These are phyloP conservation scores for Retiboletus flavoniger DNA, from an alignment of 1,284 basidiomycete species.

Conservation along the genomic window DNA sequence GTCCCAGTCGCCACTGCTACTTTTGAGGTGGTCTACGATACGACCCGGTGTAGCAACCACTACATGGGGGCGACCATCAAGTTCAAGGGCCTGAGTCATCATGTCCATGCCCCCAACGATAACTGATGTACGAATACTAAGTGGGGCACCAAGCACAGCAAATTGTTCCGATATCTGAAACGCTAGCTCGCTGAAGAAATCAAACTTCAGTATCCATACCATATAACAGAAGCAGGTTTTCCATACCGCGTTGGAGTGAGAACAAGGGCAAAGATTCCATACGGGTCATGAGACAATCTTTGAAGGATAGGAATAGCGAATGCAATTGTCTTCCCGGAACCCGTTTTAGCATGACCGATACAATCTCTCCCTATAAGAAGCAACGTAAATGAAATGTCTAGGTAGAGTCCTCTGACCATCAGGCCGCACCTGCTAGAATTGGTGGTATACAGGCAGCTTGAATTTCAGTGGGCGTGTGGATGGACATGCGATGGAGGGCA, in stretches of 20 bases:
- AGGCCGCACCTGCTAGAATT: conserved; percentile 69
- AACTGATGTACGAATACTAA: conserved; percentile 83
- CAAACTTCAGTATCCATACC: background rate
- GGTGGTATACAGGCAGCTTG: conserved; percentile 90
- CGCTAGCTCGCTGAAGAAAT: conserved; percentile 76
- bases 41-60: conserved; percentile 96
- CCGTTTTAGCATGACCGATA: conserved; percentile 97
- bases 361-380: conserved; percentile 70
- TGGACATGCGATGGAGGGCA: conserved; percentile 82
- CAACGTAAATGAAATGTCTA: background rate
- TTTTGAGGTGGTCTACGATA: conserved; percentile 87
- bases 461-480: conserved; percentile 83
- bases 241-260: conserved; percentile 89
- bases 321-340: conserved; percentile 96
- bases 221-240: background rate
- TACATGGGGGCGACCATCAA: conserved; percentile 85
- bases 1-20: conserved; percentile 80
- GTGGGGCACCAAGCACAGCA: conserved; percentile 80
- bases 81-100: conserved; percentile 90
- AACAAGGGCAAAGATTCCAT: conserved; percentile 91
- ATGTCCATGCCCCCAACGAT: conserved; percentile 99
- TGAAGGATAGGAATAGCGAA: conserved; percentile 97
- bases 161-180: conserved; percentile 98
- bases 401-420: background rate
- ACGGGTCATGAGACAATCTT: conserved; percentile 83